Conservation (phyloP, 139 green algal species). For the Chlorella sp. region DNA sequence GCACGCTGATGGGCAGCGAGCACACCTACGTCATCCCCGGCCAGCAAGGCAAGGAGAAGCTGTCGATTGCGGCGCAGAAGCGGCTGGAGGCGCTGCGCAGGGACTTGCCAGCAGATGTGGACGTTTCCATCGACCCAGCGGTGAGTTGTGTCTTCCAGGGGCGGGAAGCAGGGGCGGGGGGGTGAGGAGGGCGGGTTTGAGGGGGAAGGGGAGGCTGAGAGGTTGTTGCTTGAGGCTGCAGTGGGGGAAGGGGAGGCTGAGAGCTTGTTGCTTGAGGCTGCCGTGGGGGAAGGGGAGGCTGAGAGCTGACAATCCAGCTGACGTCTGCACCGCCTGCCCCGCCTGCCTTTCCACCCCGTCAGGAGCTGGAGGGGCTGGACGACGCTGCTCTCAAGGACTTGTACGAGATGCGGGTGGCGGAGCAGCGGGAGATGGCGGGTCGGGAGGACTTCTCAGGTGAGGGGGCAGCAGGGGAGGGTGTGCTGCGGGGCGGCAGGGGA, state of each 20-base stretch:
- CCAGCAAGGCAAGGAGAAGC: slow-evolving; percentile 45
- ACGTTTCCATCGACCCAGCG: slow-evolving; percentile 87
- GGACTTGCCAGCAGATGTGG: slow-evolving; percentile 71
- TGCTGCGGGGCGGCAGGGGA: too few species aligned
- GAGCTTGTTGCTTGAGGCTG: too few species aligned
- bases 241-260: too few species aligned
- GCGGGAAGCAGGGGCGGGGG: too few species aligned
- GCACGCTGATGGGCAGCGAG: slow-evolving; percentile 82
- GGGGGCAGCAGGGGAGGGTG: not conserved
- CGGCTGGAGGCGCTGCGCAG: slow-evolving; percentile 53
- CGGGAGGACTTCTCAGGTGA: slow-evolving; percentile 92
- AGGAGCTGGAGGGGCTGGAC: slow-evolving; percentile 94
- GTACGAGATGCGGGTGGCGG: slow-evolving; percentile 66
- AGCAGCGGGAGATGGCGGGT: slow-evolving; percentile 51
- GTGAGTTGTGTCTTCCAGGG: not conserved
- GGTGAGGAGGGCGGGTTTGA: not conserved
- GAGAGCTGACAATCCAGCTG: too few species aligned
- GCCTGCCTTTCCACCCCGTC: not conserved
- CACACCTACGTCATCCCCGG: slow-evolving; percentile 92
- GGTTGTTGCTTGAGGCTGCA: too few species aligned
- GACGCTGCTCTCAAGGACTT: slow-evolving; percentile 69
- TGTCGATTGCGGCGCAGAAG: slow-evolving; percentile 40
- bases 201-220: too few species aligned
- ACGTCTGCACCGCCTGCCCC: too few species aligned
- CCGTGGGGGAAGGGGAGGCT: too few species aligned